Evolutionary conservation across 106 monocot genomes (phyloP), one percentile per base, ranked within the genome.

Genomic region (Agapanthus africanus): DNA sequence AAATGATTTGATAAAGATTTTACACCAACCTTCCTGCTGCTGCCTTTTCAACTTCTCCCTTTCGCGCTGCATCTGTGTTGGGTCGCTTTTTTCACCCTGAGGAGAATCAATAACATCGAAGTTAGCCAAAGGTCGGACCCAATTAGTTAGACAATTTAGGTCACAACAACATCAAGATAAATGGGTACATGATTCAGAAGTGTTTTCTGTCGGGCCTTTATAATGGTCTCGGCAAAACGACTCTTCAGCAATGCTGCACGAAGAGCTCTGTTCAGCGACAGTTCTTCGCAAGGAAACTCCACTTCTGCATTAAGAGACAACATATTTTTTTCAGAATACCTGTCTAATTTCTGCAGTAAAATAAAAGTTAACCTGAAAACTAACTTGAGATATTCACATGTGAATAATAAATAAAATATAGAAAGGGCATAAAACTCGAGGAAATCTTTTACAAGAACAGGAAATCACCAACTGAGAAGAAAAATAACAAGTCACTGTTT

Each of bases 211-310:
- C 80, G 79, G 59, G 89, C 89, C 72, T 85, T 89, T 26, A 80
- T 37, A 31, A 89, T 89, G 41, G 88, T 88, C 30, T 81, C 81
- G 69, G 84, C 81, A 88, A 88, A 88, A 61, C 88, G 83, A 11
- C 66, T 78, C 78, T 83, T 90, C 46, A 90, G 50, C 61, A 70
- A 80, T 63, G 86, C 85, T 66, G 72, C 78, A 63, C 86, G 82
- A 25, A 90, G 77, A 37, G 83, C 80, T 79, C 62, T 87, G 36
- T 36, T 70, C 14, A 87, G 87, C 33, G 84, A 84, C 23, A 84
- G 75, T 54, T 82, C 70, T 27, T 74, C 72, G 56, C 21, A 73
- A 31, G 35, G 30, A 51, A 51, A 11, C 22, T 66, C 37, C 40
- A 61, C 64, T 18, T 62, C 74, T 32, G 40, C 79, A 62, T 28